Conservation (phyloP, 2,329 filamentous ascomycete species). For the Colletotrichum destructivum region DNA sequence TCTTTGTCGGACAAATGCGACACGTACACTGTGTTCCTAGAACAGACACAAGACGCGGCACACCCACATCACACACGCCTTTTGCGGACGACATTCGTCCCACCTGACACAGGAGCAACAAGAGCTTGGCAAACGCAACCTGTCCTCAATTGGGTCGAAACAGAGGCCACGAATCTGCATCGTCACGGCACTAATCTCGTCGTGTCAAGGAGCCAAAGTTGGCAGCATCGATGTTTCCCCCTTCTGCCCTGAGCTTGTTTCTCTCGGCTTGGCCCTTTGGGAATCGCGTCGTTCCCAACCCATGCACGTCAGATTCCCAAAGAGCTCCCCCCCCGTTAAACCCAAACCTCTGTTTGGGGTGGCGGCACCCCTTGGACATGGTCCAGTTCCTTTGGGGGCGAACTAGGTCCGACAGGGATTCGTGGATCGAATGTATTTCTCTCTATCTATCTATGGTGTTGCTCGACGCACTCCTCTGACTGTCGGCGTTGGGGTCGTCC, state of each 20-base stretch:
- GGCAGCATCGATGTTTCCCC: conserved; percentile 9
- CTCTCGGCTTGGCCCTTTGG: conserved; percentile 6
- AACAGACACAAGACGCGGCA: background rate
- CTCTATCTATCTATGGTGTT: background rate
- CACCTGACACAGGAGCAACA: conserved; percentile 12
- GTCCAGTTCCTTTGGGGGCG: background rate
- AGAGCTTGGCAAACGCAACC: background rate
- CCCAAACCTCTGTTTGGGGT: background rate
- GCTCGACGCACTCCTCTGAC: background rate
- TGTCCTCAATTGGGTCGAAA: background rate
- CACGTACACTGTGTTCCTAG: conserved; percentile 9
- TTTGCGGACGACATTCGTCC: background rate
- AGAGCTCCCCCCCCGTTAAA: background rate
- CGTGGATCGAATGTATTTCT: background rate
- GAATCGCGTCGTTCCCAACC: background rate
- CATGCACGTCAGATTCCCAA: conserved; percentile 26
- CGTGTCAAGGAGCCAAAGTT: background rate
- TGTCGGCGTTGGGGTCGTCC: background rate
- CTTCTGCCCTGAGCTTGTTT: conserved; percentile 34
- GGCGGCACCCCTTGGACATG: background rate
- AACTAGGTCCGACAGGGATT: background rate
- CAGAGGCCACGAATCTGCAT: conserved; percentile 36
- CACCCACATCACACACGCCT: background rate
- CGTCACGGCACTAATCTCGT: conserved; percentile 18
- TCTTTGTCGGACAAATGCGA: background rate